These are phyloP conservation scores for Acacia acuminata DNA, from an alignment of 306 rosid species.

Conservation along the genomic window DNA sequence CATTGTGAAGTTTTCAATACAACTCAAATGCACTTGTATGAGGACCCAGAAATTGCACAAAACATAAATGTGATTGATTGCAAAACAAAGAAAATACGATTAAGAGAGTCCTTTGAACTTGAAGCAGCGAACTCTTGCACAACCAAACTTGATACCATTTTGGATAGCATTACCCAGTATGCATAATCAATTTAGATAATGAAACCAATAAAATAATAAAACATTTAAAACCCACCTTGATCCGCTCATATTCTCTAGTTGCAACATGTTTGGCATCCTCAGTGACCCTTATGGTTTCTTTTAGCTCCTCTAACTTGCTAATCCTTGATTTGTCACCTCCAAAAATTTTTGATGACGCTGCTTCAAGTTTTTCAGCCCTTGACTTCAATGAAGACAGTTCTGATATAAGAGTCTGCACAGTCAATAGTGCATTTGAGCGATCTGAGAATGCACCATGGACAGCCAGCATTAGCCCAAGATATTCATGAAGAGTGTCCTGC, in stretches of 20 bases:
- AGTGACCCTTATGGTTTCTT: slow-evolving; percentile 72
- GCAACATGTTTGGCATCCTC: slow-evolving; percentile 90
- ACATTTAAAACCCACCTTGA: slow-evolving; percentile 60
- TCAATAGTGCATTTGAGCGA: slow-evolving; percentile 82
- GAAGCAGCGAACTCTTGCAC: not conserved
- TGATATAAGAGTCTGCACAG: slow-evolving; percentile 88
- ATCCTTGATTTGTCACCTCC: slow-evolving; percentile 83
- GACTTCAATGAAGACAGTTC: slow-evolving; percentile 74
- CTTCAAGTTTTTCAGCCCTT: slow-evolving; percentile 90
- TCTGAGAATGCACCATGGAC: slow-evolving; percentile 88
- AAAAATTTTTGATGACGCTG: slow-evolving; percentile 83
- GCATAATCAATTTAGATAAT: not conserved
- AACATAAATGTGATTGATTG: not conserved
- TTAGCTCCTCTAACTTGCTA: slow-evolving; percentile 81
- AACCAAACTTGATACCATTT: not conserved
- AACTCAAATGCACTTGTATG: not conserved
- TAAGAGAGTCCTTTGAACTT: not conserved
- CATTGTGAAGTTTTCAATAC: not conserved
- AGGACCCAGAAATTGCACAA: not conserved
- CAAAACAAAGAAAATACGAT: slow-evolving; percentile 10
- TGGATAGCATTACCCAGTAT: not conserved
- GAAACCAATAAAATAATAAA: not conserved
- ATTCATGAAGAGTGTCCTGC: slow-evolving; percentile 81
- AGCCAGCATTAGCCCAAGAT: slow-evolving; percentile 92
- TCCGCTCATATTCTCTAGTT: slow-evolving; percentile 81